Evolutionary conservation across 1,139 yeast genomes (phyloP).

Genomic region (Candida tetrigidarum): DNA sequence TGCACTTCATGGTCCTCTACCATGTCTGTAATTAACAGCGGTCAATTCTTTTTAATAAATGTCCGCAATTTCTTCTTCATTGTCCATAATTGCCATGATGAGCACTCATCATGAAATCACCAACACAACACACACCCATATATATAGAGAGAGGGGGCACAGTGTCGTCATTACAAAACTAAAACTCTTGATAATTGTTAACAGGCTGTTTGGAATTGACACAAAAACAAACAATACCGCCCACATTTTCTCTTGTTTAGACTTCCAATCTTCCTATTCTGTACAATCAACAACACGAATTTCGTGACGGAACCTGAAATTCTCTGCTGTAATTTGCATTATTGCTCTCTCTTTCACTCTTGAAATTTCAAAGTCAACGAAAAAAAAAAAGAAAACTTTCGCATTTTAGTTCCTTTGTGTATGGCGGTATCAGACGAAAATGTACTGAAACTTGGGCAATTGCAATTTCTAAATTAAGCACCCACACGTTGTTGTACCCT

Average conservation of each 20-base stretch:
- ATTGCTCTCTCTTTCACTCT: not conserved
- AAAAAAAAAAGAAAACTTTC: too few relatives aligned
- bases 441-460: slow-evolving; percentile 3
- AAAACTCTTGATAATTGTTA: too few relatives aligned
- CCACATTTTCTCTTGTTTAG: not conserved
- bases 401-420: too few relatives aligned
- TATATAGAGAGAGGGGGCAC: too few relatives aligned
- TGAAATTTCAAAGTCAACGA: slow-evolving; percentile 3
- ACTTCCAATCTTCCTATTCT: not conserved
- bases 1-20: too few relatives aligned
- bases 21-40: too few relatives aligned
- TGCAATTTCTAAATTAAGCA: not conserved
- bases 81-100: too few relatives aligned
- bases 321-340: not conserved
- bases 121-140: too few relatives aligned
- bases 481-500: slow-evolving; percentile 1
- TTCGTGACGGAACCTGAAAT: not conserved
- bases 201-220: not conserved
- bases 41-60: too few relatives aligned
- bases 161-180: too few relatives aligned
- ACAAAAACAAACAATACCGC: not conserved
- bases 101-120: too few relatives aligned
- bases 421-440: slow-evolving; percentile 4
- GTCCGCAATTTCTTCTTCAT: too few relatives aligned
- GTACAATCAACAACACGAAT: not conserved